Conservation (phyloP, 192 early-diverging fungal genomes). For the Podila epicladia region DNA sequence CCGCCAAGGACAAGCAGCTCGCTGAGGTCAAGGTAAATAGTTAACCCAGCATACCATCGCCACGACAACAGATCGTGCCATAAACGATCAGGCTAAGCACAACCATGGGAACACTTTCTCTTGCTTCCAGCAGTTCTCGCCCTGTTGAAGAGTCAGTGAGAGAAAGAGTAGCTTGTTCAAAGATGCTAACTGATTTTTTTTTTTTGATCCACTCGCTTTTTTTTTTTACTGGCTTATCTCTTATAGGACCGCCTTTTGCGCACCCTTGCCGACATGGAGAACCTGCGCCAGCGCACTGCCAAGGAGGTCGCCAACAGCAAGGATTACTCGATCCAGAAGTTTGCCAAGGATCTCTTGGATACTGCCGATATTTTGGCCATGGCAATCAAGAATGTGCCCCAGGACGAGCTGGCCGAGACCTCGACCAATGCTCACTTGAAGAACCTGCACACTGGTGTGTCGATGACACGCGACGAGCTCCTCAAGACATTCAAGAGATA, state of each 20-base stretch:
- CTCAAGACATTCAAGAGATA: conserved; percentile 87
- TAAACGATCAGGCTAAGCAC: too few species aligned
- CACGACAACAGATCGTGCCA: too few species aligned
- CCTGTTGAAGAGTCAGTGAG: too few species aligned
- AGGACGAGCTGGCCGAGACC: conserved; percentile 52
- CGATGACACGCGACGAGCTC: conserved; percentile 88
- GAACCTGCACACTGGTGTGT: conserved; percentile 88
- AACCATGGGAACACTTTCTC: too few species aligned
- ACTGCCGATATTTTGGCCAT: conserved; percentile 91
- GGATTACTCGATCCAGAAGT: conserved; percentile 95
- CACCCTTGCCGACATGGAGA: conserved; percentile 96
- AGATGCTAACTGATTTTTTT: not conserved
- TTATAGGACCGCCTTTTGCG: conserved; percentile 88
- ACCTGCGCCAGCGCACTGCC: conserved; percentile 89
- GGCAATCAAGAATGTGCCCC: conserved; percentile 90
- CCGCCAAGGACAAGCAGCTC: conserved; percentile 84
- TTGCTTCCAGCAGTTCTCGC: too few species aligned
- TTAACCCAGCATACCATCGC: too few species aligned
- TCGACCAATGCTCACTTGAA: conserved; percentile 66
- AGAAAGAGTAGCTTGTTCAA: too few species aligned
- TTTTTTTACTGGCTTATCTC: not conserved
- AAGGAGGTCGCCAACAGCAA: conserved; percentile 85
- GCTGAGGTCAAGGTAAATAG: conserved; percentile 77
- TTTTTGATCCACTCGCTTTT: not conserved
- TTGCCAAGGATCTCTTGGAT: conserved; percentile 95